Evolutionary conservation across 768 basidiomycete genomes (phyloP).

Genomic region (Trametes coccinea): DNA sequence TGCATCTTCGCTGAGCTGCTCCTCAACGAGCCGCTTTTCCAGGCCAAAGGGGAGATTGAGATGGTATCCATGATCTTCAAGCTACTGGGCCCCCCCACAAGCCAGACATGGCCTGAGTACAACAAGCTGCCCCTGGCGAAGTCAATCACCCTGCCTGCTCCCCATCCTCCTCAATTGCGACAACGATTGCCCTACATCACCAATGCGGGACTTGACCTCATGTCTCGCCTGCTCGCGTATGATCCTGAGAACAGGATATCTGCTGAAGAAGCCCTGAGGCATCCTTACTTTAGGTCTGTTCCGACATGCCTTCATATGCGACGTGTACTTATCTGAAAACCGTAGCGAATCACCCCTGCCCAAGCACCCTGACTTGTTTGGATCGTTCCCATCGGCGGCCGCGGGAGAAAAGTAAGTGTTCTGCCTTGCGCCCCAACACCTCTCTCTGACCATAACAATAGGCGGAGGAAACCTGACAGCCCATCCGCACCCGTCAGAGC

Average conservation of each 20-base stretch:
- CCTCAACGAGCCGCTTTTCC: slow-evolving; percentile 94
- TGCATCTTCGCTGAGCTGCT: slow-evolving; percentile 98
- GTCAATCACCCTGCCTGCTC: slow-evolving; percentile 71
- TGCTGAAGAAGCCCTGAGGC: slow-evolving; percentile 86
- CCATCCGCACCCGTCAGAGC: slow-evolving; percentile 78
- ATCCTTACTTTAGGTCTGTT: slow-evolving; percentile 89
- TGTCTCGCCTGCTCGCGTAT: slow-evolving; percentile 82
- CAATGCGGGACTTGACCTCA: slow-evolving; percentile 78
- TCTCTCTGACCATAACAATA: slow-evolving; percentile 30
- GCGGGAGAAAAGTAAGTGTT: slow-evolving; percentile 89
- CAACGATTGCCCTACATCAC: slow-evolving; percentile 87
- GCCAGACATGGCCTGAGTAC: slow-evolving; percentile 85
- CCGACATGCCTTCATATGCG: no score
- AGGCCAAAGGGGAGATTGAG: slow-evolving; percentile 94
- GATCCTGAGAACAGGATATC: slow-evolving; percentile 85
- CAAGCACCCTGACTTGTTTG: slow-evolving; percentile 94
- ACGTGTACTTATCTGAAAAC: background rate
- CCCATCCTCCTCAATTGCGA: slow-evolving; percentile 74
- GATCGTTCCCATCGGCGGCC: slow-evolving; percentile 93
- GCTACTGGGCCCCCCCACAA: slow-evolving; percentile 90
- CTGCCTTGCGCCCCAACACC: background rate
- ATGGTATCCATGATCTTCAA: slow-evolving; percentile 93
- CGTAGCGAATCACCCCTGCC: slow-evolving; percentile 88
- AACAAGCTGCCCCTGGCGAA: slow-evolving; percentile 77
- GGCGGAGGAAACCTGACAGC: slow-evolving; percentile 76